Conservation (phyloP, 2,329 filamentous ascomycete species). For the Exserohilum rostratum region DNA sequence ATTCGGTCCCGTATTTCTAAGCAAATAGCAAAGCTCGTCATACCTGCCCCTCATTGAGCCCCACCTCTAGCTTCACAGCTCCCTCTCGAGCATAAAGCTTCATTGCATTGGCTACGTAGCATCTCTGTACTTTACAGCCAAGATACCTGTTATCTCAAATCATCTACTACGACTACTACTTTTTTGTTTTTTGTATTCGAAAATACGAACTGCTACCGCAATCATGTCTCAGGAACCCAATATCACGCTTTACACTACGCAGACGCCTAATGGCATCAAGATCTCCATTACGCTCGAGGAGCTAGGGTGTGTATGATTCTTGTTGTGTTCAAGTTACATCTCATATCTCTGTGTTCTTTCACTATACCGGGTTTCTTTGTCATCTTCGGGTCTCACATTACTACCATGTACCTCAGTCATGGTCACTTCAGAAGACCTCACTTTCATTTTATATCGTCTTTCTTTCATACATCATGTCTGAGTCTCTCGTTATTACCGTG, state of each 20-base stretch:
- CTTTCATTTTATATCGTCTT: no score
- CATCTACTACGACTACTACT: no score
- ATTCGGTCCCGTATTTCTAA: conserved; percentile 28
- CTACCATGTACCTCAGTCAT: no score
- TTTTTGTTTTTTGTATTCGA: neutral
- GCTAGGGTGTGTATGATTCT: conserved; percentile 59
- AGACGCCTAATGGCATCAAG: conserved; percentile 91
- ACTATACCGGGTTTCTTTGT: neutral
- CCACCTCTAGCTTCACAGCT: conserved; percentile 14
- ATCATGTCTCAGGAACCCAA: conserved; percentile 55
- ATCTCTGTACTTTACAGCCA: no score
- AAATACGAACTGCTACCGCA: neutral
- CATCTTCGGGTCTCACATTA: neutral
- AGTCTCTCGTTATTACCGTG: no score
- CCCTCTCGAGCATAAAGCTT: no score
- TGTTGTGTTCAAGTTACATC: neutral
- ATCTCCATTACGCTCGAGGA: conserved; percentile 86
- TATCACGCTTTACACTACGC: conserved; percentile 80
- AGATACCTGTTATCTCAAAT: no score
- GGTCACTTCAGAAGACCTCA: no score
- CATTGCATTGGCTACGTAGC: no score
- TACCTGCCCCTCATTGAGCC: conserved; percentile 33
- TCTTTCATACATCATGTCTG: no score
- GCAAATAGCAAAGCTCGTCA: conserved; percentile 30
- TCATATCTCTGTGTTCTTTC: neutral